phyloP scores from a whole-genome alignment of 1,284 basidiomycete genomes.

The Cystobasidium pallidum region DNA sequence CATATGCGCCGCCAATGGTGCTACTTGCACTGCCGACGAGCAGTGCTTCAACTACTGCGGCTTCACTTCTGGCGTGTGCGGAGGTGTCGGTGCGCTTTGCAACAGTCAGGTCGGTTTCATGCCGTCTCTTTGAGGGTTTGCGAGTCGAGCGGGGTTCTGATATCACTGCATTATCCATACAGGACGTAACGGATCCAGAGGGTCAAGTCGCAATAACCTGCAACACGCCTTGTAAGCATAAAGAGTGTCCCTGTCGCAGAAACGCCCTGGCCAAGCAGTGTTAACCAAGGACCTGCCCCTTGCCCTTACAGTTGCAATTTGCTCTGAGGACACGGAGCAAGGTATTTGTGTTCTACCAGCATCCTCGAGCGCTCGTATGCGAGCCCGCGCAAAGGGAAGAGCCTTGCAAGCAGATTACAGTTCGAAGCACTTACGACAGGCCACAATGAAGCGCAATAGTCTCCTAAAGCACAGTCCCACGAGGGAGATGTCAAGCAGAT shows the following conservation, averaged over 20 bases:
- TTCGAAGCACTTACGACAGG: not conserved
- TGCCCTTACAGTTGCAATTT: not conserved
- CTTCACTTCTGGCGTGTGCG: constrained; percentile 2
- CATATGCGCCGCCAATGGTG: not conserved
- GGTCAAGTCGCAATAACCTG: not conserved
- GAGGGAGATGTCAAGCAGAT: too few species aligned
- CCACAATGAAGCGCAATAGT: not conserved
- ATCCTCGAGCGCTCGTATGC: not conserved
- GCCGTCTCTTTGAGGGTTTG: not conserved
- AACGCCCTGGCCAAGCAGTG: not conserved
- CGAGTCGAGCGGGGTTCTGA: too few species aligned
- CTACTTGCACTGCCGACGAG: constrained; percentile 5
- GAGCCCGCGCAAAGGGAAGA: not conserved
- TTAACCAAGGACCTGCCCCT: not conserved
- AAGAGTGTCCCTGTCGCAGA: not conserved
- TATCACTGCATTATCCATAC: too few species aligned
- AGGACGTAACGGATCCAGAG: not conserved
- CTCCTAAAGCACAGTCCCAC: not conserved
- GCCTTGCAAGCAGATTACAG: not conserved
- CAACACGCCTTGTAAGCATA: constrained; percentile 7
- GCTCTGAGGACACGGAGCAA: not conserved
- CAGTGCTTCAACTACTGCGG: constrained; percentile 10
- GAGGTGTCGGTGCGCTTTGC: not conserved
- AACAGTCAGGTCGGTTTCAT: not conserved
- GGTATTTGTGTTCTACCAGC: not conserved